Base-by-base conservation (phyloP, 306 rosid species). In the Prunus mongolica region DNA sequence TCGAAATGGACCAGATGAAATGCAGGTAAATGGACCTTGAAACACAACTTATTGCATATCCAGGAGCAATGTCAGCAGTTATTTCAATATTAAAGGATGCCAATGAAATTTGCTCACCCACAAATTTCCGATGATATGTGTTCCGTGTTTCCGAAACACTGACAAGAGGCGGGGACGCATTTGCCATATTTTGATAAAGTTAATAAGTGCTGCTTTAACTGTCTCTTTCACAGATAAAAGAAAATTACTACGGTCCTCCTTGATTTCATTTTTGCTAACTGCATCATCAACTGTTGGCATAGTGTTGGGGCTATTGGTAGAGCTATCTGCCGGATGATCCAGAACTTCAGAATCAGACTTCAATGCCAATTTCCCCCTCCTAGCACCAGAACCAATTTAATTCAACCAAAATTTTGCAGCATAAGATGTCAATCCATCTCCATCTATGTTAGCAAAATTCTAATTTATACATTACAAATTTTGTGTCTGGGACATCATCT, bases 141-240 rank as follows among this genome's bases (percentile, higher is more conserved):
- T 67, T 58, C 87, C 84, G 77, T 87, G 92, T 75, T 89, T 91
- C 90, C 87, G 86, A 73, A 96, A 73, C 65, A 92, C 93, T 52
- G 89, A 86, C 41, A 92, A 63, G 46, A 63, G 67, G 30, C 67
- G 46, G 46, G 67, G 71, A 15, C 98, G 93, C 84, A 87, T 86
- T 77, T 87, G 72, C 98, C 97, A 96, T 81, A 89, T 88, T 80
- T 83, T 96, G 38, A 84, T 90, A 77, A 88, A 88, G 77, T 87
- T 91, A 70, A 82, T 52, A 73, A 88, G 67, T 45, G 91, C 91
- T 12, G 97, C 96, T 78, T 88, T 91, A 67, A 96, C 58, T 25
- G 92, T 89, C 84, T 91, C 94, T 82, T 87, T 91, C 73, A 93
- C 93, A 49, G 91, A 88, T 54, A 76, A 74, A 70, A 86, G 76